Conservation (phyloP, 2,329 filamentous ascomycete species). For the Graphium sp. region DNA sequence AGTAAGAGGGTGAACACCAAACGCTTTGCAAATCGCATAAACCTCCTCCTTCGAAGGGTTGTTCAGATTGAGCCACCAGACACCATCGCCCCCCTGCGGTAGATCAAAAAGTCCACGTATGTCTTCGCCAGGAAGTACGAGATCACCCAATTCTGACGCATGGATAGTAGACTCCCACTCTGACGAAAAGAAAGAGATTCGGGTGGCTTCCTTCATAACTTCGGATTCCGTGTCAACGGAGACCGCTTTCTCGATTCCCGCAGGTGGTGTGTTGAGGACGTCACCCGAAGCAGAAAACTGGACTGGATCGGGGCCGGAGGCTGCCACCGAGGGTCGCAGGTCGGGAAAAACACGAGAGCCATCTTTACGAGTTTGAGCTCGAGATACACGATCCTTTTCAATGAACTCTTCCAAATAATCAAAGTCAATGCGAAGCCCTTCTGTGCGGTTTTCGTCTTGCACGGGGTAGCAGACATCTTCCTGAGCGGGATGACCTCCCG, state of each 20-base stretch:
- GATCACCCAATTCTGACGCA: conserved; percentile 71
- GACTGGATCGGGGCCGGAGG: neutral
- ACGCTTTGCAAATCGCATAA: conserved; percentile 76
- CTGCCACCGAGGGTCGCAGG: conserved; percentile 25
- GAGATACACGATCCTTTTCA: conserved; percentile 35
- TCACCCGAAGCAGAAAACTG: conserved; percentile 36
- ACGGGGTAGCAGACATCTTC: conserved; percentile 82
- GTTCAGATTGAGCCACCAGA: conserved; percentile 98
- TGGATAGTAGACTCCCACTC: conserved; percentile 89
- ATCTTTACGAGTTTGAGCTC: conserved; percentile 30
- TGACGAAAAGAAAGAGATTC: conserved; percentile 95
- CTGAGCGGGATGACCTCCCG: conserved; percentile 55
- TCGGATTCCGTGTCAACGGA: conserved; percentile 8
- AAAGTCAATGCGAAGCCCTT: conserved; percentile 75
- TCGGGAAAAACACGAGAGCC: conserved; percentile 41
- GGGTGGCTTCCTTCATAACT: conserved; percentile 44
- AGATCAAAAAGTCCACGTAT: conserved; percentile 72
- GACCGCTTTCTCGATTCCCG: conserved; percentile 11
- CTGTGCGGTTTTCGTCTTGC: conserved; percentile 48
- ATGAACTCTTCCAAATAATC: conserved; percentile 91
- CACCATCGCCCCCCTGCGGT: conserved; percentile 49
- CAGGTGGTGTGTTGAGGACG: conserved; percentile 33
- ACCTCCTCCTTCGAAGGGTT: conserved; percentile 82
- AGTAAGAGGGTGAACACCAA: conserved; percentile 88
- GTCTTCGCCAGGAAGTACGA: conserved; percentile 77